These are phyloP conservation scores for Melampsora abietis-canadensis DNA, from an alignment of 1,284 basidiomycete genomes.

Conservation along the genomic window DNA sequence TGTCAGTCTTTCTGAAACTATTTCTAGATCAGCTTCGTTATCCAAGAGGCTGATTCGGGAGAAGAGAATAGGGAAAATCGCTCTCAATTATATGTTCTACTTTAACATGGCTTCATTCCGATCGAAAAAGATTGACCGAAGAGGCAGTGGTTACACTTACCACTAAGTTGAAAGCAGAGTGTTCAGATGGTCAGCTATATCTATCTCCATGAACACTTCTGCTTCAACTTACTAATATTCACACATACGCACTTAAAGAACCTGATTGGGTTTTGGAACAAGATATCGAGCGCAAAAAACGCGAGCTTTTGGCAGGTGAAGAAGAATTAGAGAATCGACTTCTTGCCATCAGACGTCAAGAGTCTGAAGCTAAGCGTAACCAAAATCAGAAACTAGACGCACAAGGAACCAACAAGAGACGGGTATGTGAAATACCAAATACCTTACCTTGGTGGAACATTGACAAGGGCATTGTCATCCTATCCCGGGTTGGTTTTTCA, in stretches of 20 bases:
- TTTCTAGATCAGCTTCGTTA: constrained; percentile 57
- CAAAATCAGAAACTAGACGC: background rate
- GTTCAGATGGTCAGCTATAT: constrained; percentile 17
- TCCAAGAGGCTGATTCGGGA: constrained; percentile 50
- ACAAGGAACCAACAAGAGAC: constrained; percentile 8
- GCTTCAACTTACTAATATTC: constrained; percentile 1
- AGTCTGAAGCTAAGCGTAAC: constrained; percentile 45
- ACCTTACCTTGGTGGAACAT: constrained; percentile 37
- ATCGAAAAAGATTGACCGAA: constrained; percentile 47
- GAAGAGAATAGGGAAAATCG: constrained; percentile 53
- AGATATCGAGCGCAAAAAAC: constrained; percentile 50
- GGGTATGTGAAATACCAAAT: constrained; percentile 21
- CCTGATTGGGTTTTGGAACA: constrained; percentile 56
- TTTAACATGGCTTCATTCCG: constrained; percentile 53
- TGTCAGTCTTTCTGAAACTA: constrained; percentile 58
- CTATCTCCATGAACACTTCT: background rate
- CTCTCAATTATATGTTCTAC: constrained; percentile 55
- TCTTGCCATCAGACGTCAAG: constrained; percentile 44
- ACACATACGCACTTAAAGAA: constrained; percentile 47
- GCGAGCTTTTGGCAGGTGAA: constrained; percentile 50
- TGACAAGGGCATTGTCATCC: constrained; percentile 3
- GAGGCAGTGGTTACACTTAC: constrained; percentile 41
- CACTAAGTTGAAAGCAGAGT: constrained; percentile 44
- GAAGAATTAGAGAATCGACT: constrained; percentile 52
- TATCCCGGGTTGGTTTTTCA: constrained; percentile 48